A percentile compares a stretch with the other conserved stretches of the same genome.
Conservation (phyloP, 192 early-diverging fungal genomes). For the Linnemannia exigua region DNA sequence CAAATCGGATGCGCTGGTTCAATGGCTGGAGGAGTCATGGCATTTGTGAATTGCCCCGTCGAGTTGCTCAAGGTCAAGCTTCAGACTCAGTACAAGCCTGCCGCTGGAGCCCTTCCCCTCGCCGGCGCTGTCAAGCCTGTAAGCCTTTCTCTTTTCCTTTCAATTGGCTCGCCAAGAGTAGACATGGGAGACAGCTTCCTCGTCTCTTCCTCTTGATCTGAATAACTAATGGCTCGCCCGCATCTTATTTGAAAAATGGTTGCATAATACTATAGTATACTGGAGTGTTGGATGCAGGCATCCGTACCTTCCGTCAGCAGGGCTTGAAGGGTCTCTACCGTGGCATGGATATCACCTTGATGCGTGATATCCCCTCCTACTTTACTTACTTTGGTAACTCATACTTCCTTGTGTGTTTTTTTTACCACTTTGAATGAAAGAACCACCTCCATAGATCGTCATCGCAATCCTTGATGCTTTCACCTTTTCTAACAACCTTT, state of each 20-base stretch:
- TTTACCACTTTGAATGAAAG: too few relatives aligned
- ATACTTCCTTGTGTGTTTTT: too few relatives aligned
- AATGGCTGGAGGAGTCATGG: constrained; percentile 75
- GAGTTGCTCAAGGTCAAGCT: constrained; percentile 80
- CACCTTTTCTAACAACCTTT: not conserved
- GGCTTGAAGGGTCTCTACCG: constrained; percentile 87
- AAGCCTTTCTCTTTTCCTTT: constrained; percentile 4
- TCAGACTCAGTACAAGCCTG: constrained; percentile 69
- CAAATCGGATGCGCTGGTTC: constrained; percentile 71
- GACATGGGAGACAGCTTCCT: not conserved
- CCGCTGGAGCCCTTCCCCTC: constrained; percentile 15
- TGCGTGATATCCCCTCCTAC: constrained; percentile 94
- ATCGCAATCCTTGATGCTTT: too few relatives aligned
- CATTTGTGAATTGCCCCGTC: constrained; percentile 79
- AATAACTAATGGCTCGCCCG: not conserved
- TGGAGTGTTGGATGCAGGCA: constrained; percentile 90
- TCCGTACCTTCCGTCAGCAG: constrained; percentile 81
- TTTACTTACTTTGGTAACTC: constrained; percentile 95
- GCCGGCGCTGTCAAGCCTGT: constrained; percentile 43
- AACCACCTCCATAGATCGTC: too few relatives aligned
- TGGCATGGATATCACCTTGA: constrained; percentile 90
- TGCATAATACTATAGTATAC: constrained; percentile 76
- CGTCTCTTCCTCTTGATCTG: not conserved
- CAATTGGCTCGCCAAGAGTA: not conserved
- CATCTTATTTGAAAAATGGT: not conserved